Conservation (phyloP, 2,329 filamentous ascomycete species). For the Macrophomina phaseolina region DNA sequence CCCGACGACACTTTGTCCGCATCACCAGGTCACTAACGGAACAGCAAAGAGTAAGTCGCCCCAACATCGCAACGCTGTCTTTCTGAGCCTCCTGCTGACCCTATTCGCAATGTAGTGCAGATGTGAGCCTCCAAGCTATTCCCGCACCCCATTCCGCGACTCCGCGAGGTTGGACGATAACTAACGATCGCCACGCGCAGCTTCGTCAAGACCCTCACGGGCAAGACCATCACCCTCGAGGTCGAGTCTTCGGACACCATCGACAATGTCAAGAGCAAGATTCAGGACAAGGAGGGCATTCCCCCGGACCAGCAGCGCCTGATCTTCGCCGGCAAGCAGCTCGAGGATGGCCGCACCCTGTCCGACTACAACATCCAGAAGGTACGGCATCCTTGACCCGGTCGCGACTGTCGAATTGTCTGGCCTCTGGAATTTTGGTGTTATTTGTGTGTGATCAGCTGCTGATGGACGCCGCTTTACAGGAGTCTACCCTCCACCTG, state of each 20-base stretch:
- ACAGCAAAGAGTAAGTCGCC: conserved; percentile 23
- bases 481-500: conserved; percentile 98
- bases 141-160: conserved; percentile 30
- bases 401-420: background rate
- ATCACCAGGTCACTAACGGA: conserved; percentile 29
- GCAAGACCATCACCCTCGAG: conserved; percentile 99
- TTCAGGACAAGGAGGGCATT: conserved; percentile 99
- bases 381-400: conserved; percentile 61
- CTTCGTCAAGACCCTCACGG: conserved; percentile 99
- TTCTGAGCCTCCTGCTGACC: conserved; percentile 22
- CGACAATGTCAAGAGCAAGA: conserved; percentile 99
- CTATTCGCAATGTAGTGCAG: conserved; percentile 70
- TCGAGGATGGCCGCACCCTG: conserved; percentile 96
- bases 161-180: conserved; percentile 28
- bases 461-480: conserved; percentile 34
- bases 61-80: background rate
- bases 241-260: conserved; percentile 99
- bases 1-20: conserved; percentile 27
- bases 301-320: conserved; percentile 97
- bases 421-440: background rate
- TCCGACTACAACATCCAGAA: conserved; percentile 99
- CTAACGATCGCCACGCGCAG: conserved; percentile 53
- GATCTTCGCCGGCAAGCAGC: conserved; percentile 99
- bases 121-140: conserved; percentile 68
- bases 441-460: background rate